A percentile compares a stretch with the other conserved stretches of the same genome.
These are phyloP conservation scores for Coemansia sp. DNA, from an alignment of 192 early-diverging fungal species.

Conservation along the genomic window DNA sequence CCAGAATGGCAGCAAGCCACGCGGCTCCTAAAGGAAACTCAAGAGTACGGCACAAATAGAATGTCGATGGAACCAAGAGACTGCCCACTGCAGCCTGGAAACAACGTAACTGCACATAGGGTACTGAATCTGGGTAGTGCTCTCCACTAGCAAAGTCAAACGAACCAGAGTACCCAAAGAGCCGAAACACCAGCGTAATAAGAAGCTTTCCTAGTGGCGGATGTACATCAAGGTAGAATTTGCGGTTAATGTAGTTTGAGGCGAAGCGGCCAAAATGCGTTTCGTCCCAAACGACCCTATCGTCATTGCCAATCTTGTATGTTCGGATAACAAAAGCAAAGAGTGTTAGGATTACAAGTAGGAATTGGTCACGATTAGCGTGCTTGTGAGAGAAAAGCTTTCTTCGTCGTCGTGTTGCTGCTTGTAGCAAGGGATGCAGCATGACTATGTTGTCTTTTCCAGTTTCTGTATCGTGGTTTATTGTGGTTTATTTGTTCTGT, in stretches of 20 bases:
- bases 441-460: neutral
- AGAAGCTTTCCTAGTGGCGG: slow-evolving; percentile 85
- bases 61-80: slow-evolving; percentile 75
- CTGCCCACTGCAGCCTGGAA: slow-evolving; percentile 76
- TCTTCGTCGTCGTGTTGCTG: neutral
- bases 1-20: slow-evolving; percentile 69
- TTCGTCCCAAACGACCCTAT: slow-evolving; percentile 83
- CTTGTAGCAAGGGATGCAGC: neutral
- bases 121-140: slow-evolving; percentile 80
- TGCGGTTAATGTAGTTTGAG: slow-evolving; percentile 80
- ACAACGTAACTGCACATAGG: slow-evolving; percentile 76
- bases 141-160: slow-evolving; percentile 81
- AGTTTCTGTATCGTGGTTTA: too few relatives aligned
- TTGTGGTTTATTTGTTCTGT: too few relatives aligned
- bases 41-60: slow-evolving; percentile 50
- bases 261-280: slow-evolving; percentile 98
- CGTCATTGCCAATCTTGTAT: slow-evolving; percentile 57
- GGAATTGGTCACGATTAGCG: neutral
- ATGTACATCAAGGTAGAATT: slow-evolving; percentile 97
- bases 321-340: slow-evolving; percentile 27
- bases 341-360: slow-evolving; percentile 7
- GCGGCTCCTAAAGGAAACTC: slow-evolving; percentile 9
- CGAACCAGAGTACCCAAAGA: slow-evolving; percentile 75
- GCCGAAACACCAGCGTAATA: slow-evolving; percentile 62
- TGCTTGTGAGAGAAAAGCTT: neutral